Evolutionary conservation across 345 rosid species (phyloP), one percentile per base, ranked within the genome.

Genomic region (Brassica juncea): DNA sequence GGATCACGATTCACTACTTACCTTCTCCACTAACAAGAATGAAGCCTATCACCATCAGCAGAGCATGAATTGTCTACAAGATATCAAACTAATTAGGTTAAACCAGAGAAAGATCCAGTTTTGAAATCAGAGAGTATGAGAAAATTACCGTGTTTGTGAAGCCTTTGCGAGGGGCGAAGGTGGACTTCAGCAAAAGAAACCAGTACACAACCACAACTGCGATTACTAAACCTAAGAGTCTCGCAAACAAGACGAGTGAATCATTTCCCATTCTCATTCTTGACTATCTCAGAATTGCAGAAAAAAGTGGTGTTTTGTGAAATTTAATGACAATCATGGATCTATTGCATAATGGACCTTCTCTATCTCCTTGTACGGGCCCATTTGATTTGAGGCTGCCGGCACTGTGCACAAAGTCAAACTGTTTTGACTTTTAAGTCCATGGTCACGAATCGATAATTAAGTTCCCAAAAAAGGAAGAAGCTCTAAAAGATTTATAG

Each of bases 1-100:
- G 19, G 54, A 9, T 9, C 47, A 64, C 39, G 32, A 28, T 32
- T 7, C 21, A 58, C 8, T 85, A 92, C 4, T 2, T 54, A 54
- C 97, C 99, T 94, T 94, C 99, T 74, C 99, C 98, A 77, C 95
- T 92, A 49, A 91, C 74, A 77, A 92, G 84, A 72, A 92, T 92
- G 86, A 94, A 91, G 75, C 97, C 98, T 71, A 94, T 92, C 77
- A 94, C 98, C 99, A 92, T 94, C 21, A 94, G 66, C 73, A 94
- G 64, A 42, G 97, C 94, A 80, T 92, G 97, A 35, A 89, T 95
- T 69, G 85, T 88, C 97, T 66, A 37, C 72, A 49, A 49, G 1
- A 34, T 4, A 21, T 15, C 31, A 28, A 37, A 35, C 14, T 66
- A 4, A 49, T 69, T 14, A 68, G 27, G 10, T 0, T n/a, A 23